These are phyloP conservation scores for Lepidopterella palustris DNA, from an alignment of 495 filamentous ascomycete genomes.

Conservation along the genomic window DNA sequence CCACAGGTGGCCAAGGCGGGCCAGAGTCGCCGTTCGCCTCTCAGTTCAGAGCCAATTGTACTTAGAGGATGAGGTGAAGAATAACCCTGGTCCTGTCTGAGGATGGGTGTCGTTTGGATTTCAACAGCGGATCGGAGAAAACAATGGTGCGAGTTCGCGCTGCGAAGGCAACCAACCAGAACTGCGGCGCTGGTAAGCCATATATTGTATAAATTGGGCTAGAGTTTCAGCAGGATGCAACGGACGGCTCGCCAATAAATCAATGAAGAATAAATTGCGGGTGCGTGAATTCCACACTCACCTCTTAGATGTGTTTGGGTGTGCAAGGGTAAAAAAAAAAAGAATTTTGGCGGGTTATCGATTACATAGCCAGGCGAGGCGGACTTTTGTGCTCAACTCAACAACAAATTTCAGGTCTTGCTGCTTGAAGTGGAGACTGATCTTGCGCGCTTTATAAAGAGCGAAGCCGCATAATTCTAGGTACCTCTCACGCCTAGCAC, in stretches of 20 bases:
- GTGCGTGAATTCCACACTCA: constrained; percentile 16
- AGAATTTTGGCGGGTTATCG: constrained; percentile 20
- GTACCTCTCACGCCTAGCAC: not conserved
- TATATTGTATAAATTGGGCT: constrained; percentile 7
- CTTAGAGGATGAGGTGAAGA: not conserved
- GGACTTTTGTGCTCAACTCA: not conserved
- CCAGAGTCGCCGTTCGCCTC: constrained; percentile 20
- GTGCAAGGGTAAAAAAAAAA: not conserved
- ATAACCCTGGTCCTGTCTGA: not conserved
- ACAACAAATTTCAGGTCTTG: not conserved
- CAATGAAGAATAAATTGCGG: not conserved
- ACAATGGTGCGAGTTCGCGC: constrained; percentile 17
- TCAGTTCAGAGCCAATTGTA: constrained; percentile 20
- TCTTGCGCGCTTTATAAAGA: not conserved
- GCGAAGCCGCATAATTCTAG: not conserved
- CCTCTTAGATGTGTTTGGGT: constrained; percentile 7
- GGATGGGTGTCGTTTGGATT: constrained; percentile 5
- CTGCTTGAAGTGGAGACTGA: not conserved
- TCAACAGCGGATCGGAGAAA: constrained; percentile 11
- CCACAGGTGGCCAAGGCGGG: constrained; percentile 22
- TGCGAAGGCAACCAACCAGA: constrained; percentile 15
- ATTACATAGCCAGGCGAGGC: constrained; percentile 12
- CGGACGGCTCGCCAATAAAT: not conserved
- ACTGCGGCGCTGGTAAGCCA: constrained; percentile 17
- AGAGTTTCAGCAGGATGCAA: not conserved